phyloP scores from a whole-genome alignment of 2,329 filamentous ascomycete species.

The Coleophoma eucalyptorum region DNA sequence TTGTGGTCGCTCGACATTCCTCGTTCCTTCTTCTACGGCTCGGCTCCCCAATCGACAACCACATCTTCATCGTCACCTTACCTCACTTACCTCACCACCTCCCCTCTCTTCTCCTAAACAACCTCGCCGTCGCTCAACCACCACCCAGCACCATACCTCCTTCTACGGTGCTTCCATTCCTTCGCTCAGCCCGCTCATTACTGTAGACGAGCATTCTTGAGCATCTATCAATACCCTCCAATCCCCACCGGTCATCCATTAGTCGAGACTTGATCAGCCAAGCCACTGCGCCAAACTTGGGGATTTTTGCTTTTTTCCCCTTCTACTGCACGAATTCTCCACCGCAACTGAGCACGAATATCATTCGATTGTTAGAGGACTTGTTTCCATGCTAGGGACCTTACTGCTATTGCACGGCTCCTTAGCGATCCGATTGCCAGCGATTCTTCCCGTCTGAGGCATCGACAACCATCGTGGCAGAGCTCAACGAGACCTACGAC shows the following conservation, averaged over 20 bases:
- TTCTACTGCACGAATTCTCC: too few species aligned
- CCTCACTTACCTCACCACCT: not conserved
- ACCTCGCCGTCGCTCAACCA: not conserved
- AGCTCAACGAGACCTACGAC: not conserved
- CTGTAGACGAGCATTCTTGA: not conserved
- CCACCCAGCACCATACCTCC: not conserved
- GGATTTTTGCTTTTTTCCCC: not conserved
- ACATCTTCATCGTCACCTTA: too few species aligned
- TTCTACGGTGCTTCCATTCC: not conserved
- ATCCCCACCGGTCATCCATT: not conserved
- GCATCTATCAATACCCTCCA: too few species aligned
- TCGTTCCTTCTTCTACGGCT: not conserved
- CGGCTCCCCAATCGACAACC: not conserved
- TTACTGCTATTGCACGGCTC: not conserved
- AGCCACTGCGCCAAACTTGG: not conserved
- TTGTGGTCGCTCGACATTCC: not conserved
- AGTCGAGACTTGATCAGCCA: not conserved
- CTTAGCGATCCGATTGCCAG: conserved; percentile 2
- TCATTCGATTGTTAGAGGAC: too few species aligned
- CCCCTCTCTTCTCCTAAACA: not conserved
- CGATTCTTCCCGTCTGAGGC: not conserved
- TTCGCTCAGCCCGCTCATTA: not conserved
- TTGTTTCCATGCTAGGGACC: not conserved
- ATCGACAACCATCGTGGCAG: not conserved
- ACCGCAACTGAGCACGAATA: too few species aligned